These are phyloP conservation scores for Scedosporium apiospermum DNA, from an alignment of 2,329 filamentous ascomycete species.

Conservation along the genomic window DNA sequence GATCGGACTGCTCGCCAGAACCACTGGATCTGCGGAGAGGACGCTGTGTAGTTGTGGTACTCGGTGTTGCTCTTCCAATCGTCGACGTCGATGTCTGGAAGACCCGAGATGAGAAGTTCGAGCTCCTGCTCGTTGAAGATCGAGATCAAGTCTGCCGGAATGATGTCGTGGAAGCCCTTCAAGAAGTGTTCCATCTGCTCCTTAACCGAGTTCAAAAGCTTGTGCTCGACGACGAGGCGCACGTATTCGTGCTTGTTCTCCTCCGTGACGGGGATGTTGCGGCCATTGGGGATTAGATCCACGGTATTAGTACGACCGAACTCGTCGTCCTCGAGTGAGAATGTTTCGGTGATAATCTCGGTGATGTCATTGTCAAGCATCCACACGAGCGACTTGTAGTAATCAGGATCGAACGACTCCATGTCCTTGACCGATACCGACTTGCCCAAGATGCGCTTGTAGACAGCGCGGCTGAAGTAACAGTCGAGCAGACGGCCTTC, in stretches of 20 bases:
- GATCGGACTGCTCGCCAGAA: constrained; percentile 97
- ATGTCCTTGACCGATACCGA: constrained; percentile 97
- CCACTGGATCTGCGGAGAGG: constrained; percentile 96
- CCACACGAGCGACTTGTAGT: constrained; percentile 98
- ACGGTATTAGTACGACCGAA: constrained; percentile 85
- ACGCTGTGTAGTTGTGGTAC: constrained; percentile 93
- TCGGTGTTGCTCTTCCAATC: constrained; percentile 99
- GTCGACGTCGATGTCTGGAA: constrained; percentile 95
- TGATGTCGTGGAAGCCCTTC: constrained; percentile 95
- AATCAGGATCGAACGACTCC: constrained; percentile 96
- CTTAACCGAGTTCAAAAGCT: constrained; percentile 81
- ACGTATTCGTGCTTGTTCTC: constrained; percentile 99
- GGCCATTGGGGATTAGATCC: constrained; percentile 78
- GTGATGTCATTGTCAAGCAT: constrained; percentile 98
- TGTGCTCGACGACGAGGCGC: constrained; percentile 87
- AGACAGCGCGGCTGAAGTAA: constrained; percentile 97
- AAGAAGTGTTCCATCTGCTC: constrained; percentile 92
- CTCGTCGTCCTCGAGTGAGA: constrained; percentile 86
- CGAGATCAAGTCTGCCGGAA: constrained; percentile 83
- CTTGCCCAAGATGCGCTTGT: constrained; percentile 94
- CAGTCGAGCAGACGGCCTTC: constrained; percentile 93
- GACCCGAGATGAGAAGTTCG: constrained; percentile 88
- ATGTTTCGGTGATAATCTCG: constrained; percentile 93
- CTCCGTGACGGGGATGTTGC: constrained; percentile 87
- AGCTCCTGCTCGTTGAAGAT: constrained; percentile 99